phyloP scores from a whole-genome alignment of 2,329 filamentous ascomycete species.

The Aspergillus novoparasiticus region DNA sequence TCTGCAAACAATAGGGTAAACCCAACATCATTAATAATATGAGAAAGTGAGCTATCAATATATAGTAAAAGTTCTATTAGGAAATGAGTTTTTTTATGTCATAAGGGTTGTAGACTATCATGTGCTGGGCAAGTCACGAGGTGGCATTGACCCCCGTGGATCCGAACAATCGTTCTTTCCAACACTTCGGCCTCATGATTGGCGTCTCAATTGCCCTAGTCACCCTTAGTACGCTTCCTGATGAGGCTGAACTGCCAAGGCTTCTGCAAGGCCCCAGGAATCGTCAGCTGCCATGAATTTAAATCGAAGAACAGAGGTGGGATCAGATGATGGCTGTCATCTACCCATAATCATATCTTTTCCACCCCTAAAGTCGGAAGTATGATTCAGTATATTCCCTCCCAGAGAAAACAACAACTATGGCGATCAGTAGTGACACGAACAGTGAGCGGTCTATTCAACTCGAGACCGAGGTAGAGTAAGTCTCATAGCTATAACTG shows the following conservation, averaged over 20 bases:
- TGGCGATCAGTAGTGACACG: background rate
- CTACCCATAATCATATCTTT: background rate
- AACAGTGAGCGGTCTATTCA: background rate
- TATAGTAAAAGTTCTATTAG: background rate
- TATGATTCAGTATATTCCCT: background rate
- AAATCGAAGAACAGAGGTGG: background rate
- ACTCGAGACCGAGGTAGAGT: constrained; percentile 27
- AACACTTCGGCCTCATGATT: constrained; percentile 3
- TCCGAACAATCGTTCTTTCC: background rate
- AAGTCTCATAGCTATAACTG: constrained; percentile 10
- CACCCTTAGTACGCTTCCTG: background rate
- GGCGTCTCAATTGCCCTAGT: background rate
- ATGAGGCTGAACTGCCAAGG: constrained; percentile 16
- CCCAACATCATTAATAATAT: background rate
- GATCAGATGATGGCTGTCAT: constrained; percentile 18
- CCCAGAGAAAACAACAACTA: background rate
- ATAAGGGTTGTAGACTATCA: background rate
- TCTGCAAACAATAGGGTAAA: background rate
- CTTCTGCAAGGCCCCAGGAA: background rate
- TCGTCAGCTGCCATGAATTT: constrained; percentile 18
- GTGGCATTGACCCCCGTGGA: background rate
- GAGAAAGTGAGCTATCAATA: background rate
- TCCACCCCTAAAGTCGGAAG: background rate
- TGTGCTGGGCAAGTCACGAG: background rate
- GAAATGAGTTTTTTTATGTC: background rate